phyloP scores from a whole-genome alignment of 768 basidiomycete species.

The Holtermannia corniformis region DNA sequence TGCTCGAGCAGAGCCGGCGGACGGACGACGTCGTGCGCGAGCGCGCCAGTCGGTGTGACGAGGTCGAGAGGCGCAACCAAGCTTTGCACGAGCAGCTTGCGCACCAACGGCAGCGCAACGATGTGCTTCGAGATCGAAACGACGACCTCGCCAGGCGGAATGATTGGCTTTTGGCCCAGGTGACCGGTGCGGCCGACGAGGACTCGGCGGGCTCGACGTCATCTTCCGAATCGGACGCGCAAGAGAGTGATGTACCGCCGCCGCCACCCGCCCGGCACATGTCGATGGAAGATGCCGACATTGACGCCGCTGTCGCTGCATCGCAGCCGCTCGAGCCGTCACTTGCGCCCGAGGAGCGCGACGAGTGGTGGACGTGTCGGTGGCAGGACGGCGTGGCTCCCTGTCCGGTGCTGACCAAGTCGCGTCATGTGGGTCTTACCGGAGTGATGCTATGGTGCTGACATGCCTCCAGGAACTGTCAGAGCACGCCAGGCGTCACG shows the following conservation, averaged over 20 bases:
- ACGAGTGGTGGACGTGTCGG: not conserved
- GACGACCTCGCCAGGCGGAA: not conserved
- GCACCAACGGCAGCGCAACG: not conserved
- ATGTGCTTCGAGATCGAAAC: not conserved
- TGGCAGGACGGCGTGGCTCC: not conserved
- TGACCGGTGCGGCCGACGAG: not conserved
- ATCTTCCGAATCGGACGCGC: not conserved
- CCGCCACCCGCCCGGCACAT: not conserved
- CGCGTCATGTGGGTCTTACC: not conserved
- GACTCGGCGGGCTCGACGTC: no score
- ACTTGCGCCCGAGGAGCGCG: not conserved
- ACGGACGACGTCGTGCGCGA: not conserved
- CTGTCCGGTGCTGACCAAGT: not conserved
- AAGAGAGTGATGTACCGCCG: not conserved
- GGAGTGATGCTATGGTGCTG: not conserved
- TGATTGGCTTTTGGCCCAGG: not conserved
- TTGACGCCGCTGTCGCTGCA: not conserved
- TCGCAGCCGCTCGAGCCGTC: not conserved
- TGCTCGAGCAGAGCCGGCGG: not conserved
- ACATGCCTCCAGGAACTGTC: not conserved
- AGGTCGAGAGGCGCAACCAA: not conserved
- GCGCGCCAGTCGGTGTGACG: not conserved
- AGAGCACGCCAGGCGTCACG: not conserved
- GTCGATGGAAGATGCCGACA: not conserved
- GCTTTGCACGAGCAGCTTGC: not conserved